Conservation (phyloP, 106 monocot species). For the Platanthera zijinensis region DNA sequence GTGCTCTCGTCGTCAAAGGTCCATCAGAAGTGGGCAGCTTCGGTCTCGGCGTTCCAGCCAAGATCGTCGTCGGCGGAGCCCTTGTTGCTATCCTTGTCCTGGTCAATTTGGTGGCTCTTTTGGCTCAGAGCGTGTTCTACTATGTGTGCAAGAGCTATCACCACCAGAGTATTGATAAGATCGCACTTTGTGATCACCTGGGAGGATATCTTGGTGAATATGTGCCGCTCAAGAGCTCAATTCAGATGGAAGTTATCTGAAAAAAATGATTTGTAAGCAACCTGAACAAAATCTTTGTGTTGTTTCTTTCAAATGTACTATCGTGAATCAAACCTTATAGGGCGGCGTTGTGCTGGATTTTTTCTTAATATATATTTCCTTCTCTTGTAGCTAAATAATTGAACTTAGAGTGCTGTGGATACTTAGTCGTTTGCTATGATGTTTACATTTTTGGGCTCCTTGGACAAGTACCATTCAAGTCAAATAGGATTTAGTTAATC, state of each 20-base stretch:
- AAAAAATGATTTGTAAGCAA: conserved; percentile 4
- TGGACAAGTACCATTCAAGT: too few relatives aligned
- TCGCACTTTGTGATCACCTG: conserved; percentile 32
- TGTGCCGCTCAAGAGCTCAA: conserved; percentile 42
- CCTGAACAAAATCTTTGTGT: not conserved
- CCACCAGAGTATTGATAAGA: conserved; percentile 48
- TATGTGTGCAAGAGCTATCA: conserved; percentile 87
- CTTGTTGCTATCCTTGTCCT: conserved; percentile 54
- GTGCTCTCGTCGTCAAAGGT: conserved; percentile 42
- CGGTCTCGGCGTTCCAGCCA: conserved; percentile 8
- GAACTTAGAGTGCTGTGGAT: too few relatives aligned
- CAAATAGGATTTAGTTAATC: too few relatives aligned
- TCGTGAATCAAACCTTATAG: too few relatives aligned
- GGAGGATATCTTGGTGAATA: conserved; percentile 59
- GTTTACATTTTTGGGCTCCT: too few relatives aligned
- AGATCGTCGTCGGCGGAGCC: conserved; percentile 40
- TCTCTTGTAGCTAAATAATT: too few relatives aligned
- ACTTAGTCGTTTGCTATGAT: too few relatives aligned
- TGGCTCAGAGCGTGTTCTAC: conserved; percentile 85
- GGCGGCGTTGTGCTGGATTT: too few relatives aligned
- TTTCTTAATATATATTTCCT: too few relatives aligned
- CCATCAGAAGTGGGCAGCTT: conserved; percentile 37
- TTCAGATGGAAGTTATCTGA: conserved; percentile 49
- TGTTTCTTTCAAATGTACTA: too few relatives aligned
- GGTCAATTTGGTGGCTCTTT: conserved; percentile 46